Conservation (phyloP, 495 filamentous ascomycete genomes). For the Penicillium longicatenatum region DNA sequence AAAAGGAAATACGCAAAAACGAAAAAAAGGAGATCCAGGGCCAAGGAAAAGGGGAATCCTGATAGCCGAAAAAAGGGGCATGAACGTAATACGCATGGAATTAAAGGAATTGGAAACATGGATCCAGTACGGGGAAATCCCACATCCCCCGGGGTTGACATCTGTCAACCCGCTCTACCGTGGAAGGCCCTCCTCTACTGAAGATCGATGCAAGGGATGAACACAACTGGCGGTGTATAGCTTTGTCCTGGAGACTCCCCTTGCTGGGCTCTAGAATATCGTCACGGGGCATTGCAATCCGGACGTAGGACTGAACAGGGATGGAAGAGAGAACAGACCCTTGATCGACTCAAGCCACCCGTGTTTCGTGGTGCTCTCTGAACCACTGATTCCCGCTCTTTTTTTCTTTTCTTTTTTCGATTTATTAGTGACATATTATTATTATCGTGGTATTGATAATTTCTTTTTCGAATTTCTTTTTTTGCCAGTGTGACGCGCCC, state of each 20-base stretch:
- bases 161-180: conserved; percentile 22
- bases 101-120: background rate
- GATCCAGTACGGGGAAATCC: background rate
- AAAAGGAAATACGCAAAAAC: too few species aligned
- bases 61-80: too few species aligned
- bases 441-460: too few species aligned
- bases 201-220: conserved; percentile 6
- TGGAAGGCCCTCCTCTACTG: too few species aligned
- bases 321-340: conserved; percentile 36
- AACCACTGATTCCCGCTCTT: conserved; percentile 35
- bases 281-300: conserved; percentile 6
- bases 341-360: conserved; percentile 36
- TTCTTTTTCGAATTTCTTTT: conserved; percentile 17
- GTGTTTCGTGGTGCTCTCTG: conserved; percentile 44
- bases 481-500: conserved; percentile 35
- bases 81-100: background rate
- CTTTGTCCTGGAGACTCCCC: background rate
- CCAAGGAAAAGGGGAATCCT: background rate
- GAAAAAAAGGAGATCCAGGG: too few species aligned
- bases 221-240: conserved; percentile 12
- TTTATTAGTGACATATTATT: background rate
- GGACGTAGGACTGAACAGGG: conserved; percentile 21
- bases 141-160: conserved; percentile 14
- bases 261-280: conserved; percentile 8
- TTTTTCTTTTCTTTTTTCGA: background rate